Evolutionary conservation across 805 yeast genomes (phyloP).

Genomic region (Alloascoidea africana): DNA sequence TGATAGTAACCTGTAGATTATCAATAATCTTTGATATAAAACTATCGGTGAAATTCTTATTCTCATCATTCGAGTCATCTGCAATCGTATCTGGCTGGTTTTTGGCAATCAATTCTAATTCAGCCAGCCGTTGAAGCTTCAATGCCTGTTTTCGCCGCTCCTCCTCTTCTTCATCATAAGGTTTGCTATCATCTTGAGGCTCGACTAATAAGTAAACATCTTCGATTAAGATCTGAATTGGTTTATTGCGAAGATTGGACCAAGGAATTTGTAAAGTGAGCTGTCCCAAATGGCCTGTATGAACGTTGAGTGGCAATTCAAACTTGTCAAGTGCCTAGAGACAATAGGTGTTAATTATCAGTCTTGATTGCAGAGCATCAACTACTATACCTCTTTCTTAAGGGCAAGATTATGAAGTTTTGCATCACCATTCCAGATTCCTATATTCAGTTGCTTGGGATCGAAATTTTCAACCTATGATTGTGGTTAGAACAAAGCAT

Average conservation of each 20-base stretch:
- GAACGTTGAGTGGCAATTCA: constrained; percentile 74
- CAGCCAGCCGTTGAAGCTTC: constrained; percentile 51
- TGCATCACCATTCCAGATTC: constrained; percentile 97
- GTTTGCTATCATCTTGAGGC: constrained; percentile 45
- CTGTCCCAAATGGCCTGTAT: constrained; percentile 82
- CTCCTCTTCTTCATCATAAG: constrained; percentile 44
- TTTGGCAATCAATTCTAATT: constrained; percentile 30
- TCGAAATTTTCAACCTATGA: constrained; percentile 85
- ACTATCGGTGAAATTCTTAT: constrained; percentile 76
- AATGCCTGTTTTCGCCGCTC: constrained; percentile 47
- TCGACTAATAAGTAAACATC: constrained; percentile 74
- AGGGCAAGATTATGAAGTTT: constrained; percentile 62
- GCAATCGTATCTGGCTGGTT: constrained; percentile 1
- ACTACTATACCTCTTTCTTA: constrained; percentile 54
- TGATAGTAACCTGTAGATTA: constrained; percentile 81
- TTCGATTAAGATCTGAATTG: constrained; percentile 77
- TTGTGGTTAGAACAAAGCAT: constrained; percentile 6
- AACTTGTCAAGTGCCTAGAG: constrained; percentile 61
- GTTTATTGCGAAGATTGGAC: constrained; percentile 86
- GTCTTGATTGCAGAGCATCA: not conserved
- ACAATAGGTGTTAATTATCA: not conserved
- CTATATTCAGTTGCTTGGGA: constrained; percentile 86
- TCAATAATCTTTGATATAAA: constrained; percentile 83
- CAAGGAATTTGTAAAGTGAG: constrained; percentile 89
- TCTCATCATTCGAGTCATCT: constrained; percentile 26